Evolutionary conservation across 2,329 filamentous ascomycete species (phyloP).

Genomic region (Aspergillus viridinutans): DNA sequence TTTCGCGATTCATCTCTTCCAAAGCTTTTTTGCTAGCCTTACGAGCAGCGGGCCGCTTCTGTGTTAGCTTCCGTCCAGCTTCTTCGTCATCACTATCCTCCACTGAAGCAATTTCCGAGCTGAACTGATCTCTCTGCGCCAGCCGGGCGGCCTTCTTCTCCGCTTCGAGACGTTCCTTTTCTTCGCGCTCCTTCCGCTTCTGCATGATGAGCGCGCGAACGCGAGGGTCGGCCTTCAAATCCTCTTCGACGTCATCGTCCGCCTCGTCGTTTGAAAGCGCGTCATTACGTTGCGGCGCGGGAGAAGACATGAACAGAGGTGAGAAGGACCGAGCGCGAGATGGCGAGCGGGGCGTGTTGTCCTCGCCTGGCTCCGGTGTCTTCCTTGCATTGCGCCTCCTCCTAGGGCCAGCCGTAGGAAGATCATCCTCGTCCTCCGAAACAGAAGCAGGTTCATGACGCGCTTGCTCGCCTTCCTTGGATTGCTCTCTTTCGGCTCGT

Average conservation of each 20-base stretch:
- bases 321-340: slow-evolving; percentile 29
- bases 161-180: slow-evolving; percentile 56
- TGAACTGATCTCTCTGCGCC: slow-evolving; percentile 30
- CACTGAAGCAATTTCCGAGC: slow-evolving; percentile 42
- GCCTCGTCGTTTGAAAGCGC: slow-evolving; percentile 14
- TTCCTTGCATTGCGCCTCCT: slow-evolving; percentile 30
- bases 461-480: slow-evolving; percentile 3
- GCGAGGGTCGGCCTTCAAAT: slow-evolving; percentile 48
- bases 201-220: slow-evolving; percentile 69
- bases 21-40: slow-evolving; percentile 93
- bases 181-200: slow-evolving; percentile 68
- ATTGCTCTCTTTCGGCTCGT: slow-evolving; percentile 11
- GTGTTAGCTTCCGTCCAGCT: slow-evolving; percentile 63
- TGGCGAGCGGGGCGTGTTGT: slow-evolving; percentile 20
- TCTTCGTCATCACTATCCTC: slow-evolving; percentile 57
- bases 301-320: slow-evolving; percentile 44
- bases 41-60: slow-evolving; percentile 62
- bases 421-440: slow-evolving; percentile 29
- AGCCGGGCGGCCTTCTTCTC: slow-evolving; percentile 36
- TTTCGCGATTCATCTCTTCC: slow-evolving; percentile 92
- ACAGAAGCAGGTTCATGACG: slow-evolving; percentile 14
- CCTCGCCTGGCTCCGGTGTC: slow-evolving; percentile 24
- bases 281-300: slow-evolving; percentile 9
- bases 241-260: slow-evolving; percentile 19
- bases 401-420: slow-evolving; percentile 26